Conservation (phyloP, 352 stramenopile species). For the Pythium aquatile region DNA sequence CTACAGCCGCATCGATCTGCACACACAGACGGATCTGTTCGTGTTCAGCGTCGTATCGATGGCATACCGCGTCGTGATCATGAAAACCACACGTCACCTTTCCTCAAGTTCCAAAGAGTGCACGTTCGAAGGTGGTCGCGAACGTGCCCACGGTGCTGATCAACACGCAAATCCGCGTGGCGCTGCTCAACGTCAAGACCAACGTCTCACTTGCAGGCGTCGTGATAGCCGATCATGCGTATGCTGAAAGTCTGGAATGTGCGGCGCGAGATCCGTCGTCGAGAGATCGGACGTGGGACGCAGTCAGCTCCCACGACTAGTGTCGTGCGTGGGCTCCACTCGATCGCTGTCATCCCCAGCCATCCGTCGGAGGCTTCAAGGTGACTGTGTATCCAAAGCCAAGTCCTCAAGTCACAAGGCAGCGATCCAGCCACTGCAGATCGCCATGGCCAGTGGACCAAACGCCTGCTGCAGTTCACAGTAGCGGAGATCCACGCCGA, state of each 20-base stretch:
- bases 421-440: neutral
- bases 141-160: constrained; percentile 8
- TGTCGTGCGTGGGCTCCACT: neutral
- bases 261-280: neutral
- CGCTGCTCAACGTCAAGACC: neutral
- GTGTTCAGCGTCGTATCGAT: constrained; percentile 1
- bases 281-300: neutral
- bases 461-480: constrained; percentile 11
- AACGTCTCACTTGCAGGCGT: neutral
- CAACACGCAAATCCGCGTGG: constrained; percentile 9
- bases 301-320: neutral
- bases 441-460: neutral
- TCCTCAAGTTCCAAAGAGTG: neutral
- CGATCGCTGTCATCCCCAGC: neutral
- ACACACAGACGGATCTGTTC: neutral
- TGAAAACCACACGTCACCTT: neutral
- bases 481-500: constrained; percentile 24
- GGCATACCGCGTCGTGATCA: neutral
- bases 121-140: neutral
- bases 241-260: constrained; percentile 6
- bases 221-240: constrained; percentile 6
- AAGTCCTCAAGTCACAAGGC: no score
- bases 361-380: neutral
- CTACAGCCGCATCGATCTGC: neutral
- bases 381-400: neutral